Conservation (phyloP, 139 green algal genomes). For the Closterium sp. region DNA sequence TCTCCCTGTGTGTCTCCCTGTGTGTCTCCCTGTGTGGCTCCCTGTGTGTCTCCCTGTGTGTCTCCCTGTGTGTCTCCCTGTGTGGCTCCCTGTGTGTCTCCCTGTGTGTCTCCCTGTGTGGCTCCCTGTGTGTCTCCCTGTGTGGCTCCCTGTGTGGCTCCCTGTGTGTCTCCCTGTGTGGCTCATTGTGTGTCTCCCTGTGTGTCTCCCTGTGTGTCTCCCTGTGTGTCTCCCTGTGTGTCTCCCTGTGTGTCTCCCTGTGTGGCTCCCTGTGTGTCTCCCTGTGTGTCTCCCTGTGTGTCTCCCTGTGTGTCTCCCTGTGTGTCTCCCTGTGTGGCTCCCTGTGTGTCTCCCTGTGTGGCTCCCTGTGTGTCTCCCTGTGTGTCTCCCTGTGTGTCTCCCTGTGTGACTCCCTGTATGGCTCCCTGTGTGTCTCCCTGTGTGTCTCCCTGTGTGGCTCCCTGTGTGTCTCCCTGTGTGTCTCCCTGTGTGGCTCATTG, state of each 20-base stretch:
- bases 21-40: no score
- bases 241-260: no score
- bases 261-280: background rate
- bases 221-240: background rate
- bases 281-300: background rate
- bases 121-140: no score
- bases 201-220: no score
- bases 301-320: background rate
- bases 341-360: background rate
- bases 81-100: no score
- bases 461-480: background rate
- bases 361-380: background rate
- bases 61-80: background rate
- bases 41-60: background rate
- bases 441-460: no score
- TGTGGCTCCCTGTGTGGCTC: background rate
- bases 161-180: background rate
- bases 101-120: background rate
- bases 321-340: no score
- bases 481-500: constrained; percentile 21
- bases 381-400: background rate
- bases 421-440: background rate
- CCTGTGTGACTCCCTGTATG: background rate
- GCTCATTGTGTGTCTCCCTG: background rate
- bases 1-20: background rate